Percentiles rank a stretch among this genome's conserved stretches.
phyloP scores from a whole-genome alignment of 73 alveolate genomes.

The Symbiodinium natans region DNA sequence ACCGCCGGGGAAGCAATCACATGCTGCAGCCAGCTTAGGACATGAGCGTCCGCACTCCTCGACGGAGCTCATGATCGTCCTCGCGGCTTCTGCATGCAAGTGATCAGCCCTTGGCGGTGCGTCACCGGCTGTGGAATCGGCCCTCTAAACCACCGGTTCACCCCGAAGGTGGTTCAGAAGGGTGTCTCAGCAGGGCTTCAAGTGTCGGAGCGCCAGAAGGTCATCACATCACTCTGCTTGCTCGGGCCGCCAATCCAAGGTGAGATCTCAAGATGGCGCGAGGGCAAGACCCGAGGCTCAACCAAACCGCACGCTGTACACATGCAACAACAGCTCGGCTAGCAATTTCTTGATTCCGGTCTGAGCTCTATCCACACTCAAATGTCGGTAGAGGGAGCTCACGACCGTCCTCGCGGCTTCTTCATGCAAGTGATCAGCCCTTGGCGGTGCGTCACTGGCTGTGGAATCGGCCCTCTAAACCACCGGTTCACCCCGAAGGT shows the following conservation, averaged over 20 bases:
- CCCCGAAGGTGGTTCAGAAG: conserved; percentile 51
- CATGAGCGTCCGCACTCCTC: too few relatives aligned
- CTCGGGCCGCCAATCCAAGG: too few relatives aligned
- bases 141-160: conserved; percentile 91
- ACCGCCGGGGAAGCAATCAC: too few relatives aligned
- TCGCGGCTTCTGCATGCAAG: neutral
- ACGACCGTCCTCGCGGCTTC: conserved; percentile 16
- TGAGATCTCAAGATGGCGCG: too few relatives aligned
- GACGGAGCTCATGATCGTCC: conserved; percentile 82
- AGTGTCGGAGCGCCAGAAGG: conserved; percentile 67
- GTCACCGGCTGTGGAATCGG: conserved; percentile 92
- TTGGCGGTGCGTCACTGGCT: conserved; percentile 92
- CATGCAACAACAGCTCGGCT: conserved; percentile 14
- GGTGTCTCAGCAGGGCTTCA: conserved; percentile 64
- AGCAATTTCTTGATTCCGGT: conserved; percentile 44
- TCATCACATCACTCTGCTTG: conserved; percentile 32
- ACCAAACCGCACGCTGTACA: too few relatives aligned
- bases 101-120: conserved; percentile 56
- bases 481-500: conserved; percentile 93
- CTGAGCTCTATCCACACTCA: conserved; percentile 32
- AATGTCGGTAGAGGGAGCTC: conserved; percentile 90
- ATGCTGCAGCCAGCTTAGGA: too few relatives aligned
- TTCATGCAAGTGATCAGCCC: conserved; percentile 10
- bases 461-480: conserved; percentile 87
- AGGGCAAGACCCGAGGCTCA: neutral